Evolutionary conservation across 1,284 basidiomycete species (phyloP).

Genomic region (Hymenochaete sp.): DNA sequence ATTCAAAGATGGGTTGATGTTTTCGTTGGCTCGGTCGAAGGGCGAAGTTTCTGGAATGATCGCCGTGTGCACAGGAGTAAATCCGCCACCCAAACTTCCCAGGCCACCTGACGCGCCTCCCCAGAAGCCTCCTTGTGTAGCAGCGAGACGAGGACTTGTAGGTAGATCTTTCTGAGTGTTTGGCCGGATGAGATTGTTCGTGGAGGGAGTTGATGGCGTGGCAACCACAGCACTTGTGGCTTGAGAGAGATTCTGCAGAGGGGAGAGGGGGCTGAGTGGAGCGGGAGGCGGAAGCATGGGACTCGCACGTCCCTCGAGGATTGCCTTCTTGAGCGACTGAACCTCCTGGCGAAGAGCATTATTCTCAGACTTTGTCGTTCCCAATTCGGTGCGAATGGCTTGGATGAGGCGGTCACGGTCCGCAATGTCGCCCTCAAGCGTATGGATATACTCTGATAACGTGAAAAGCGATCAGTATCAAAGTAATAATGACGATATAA

Average conservation of each 20-base stretch:
- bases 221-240: conserved; percentile 25
- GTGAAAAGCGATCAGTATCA: neutral
- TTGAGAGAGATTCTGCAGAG: too few species aligned
- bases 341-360: conserved; percentile 79
- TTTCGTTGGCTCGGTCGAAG: conserved; percentile 49
- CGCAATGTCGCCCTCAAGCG: conserved; percentile 88
- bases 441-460: conserved; percentile 79
- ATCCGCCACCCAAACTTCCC: conserved; percentile 46
- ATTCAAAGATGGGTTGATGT: conserved; percentile 75
- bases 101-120: conserved; percentile 48
- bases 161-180: conserved; percentile 83
- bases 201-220: conserved; percentile 22
- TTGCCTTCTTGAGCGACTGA: conserved; percentile 69
- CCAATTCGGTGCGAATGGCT: conserved; percentile 80
- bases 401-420: conserved; percentile 88
- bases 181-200: conserved; percentile 44
- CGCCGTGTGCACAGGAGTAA: conserved; percentile 80
- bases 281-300: conserved; percentile 39
- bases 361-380: conserved; percentile 76
- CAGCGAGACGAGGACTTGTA: conserved; percentile 45
- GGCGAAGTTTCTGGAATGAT: conserved; percentile 51
- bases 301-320: conserved; percentile 51
- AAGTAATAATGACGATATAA: conserved; percentile 2
- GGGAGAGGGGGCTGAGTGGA: conserved; percentile 29
- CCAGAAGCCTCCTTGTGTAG: conserved; percentile 53